A percentile compares a stretch with the other conserved stretches of the same genome.
phyloP scores from a whole-genome alignment of 805 yeast genomes.

The Kregervanrija pseudodelftensis region DNA sequence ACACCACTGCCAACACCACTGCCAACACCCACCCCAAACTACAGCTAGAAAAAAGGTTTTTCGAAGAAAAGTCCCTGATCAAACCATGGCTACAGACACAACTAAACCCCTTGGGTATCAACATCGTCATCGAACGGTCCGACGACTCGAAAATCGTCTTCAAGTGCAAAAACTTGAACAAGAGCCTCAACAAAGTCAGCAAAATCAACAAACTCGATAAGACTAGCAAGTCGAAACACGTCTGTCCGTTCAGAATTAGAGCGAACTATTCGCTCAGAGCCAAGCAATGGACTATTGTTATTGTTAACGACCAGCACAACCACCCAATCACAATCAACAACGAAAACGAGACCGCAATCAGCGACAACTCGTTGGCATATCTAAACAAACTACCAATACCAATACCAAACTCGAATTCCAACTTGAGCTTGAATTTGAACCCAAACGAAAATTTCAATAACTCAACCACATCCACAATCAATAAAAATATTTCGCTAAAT shows the following conservation, averaged over 20 bases:
- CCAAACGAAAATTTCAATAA: no score
- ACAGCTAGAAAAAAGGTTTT: slow-evolving; percentile 20
- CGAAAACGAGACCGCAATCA: background rate
- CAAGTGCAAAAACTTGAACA: slow-evolving; percentile 43
- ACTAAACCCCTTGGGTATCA: slow-evolving; percentile 41
- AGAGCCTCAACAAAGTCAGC: slow-evolving; percentile 4
- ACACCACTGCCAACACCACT: no score
- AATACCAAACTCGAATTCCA: no score
- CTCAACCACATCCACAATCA: no score
- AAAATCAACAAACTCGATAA: background rate
- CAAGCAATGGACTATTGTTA: slow-evolving; percentile 51
- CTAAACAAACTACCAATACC: no score
- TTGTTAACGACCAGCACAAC: slow-evolving; percentile 53
- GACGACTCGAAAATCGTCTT: slow-evolving; percentile 56
- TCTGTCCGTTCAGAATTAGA: slow-evolving; percentile 58
- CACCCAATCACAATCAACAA: slow-evolving; percentile 32
- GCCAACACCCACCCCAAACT: background rate
- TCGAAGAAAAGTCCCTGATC: slow-evolving; percentile 39
- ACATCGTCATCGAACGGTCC: slow-evolving; percentile 54
- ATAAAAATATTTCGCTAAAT: slow-evolving; percentile 5
- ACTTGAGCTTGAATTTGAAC: no score
- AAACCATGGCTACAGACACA: slow-evolving; percentile 57
- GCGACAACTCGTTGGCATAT: no score
- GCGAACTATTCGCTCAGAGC: slow-evolving; percentile 52
- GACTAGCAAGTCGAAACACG: slow-evolving; percentile 19